Base-by-base conservation (phyloP, 2,329 filamentous ascomycete species). In the Alternaria sp. region DNA sequence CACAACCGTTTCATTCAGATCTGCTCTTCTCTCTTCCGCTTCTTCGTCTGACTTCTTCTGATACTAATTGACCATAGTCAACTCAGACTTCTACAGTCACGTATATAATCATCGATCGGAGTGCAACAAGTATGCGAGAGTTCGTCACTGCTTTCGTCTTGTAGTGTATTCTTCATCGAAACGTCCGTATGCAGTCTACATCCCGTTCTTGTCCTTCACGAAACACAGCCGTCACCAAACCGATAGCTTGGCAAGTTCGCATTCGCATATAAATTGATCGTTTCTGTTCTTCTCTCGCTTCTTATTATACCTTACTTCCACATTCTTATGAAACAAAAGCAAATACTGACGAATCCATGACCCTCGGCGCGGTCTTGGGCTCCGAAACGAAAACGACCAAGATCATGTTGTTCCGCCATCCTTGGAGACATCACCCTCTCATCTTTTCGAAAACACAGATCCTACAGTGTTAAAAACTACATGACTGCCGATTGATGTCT, bases 171-270 rank as follows among this genome's bases (percentile, higher is more conserved):
- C 21, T 21, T 21, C 21, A 21, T 4, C 21, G 21, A 21, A 21
- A 3, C 4, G 4, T 21, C 21, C 21, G 21, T 4, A 21, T 21
- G 21, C 21, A 21, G 21, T 21, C 21, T 21, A 21, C 15, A 40
- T n/a, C 32, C 1, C 15, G 2, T 40, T 36, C 13, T 36, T 3
- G 1, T 4, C 15, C 15, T 40, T 0, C 1, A 40, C 8, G 0
- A 40, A 40, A 9, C 0, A 40, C 8, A 40, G 2, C 15, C 1
- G 15, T 40, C 15, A 5, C 2, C 7, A 40, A 5, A 40, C 2
- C 2, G 2, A n/a, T 40, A 4, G 7, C 32, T 40, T 40, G 36
- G 9, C 9, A 6, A 3, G 0, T 10, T 17, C 1, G 9, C 0
- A 17, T 40, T 40, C 5, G 15, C 36, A 40, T 40, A 40, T 17